Base-by-base conservation (phyloP, 768 basidiomycete genomes). In the Gelatoporia subvermispora region DNA sequence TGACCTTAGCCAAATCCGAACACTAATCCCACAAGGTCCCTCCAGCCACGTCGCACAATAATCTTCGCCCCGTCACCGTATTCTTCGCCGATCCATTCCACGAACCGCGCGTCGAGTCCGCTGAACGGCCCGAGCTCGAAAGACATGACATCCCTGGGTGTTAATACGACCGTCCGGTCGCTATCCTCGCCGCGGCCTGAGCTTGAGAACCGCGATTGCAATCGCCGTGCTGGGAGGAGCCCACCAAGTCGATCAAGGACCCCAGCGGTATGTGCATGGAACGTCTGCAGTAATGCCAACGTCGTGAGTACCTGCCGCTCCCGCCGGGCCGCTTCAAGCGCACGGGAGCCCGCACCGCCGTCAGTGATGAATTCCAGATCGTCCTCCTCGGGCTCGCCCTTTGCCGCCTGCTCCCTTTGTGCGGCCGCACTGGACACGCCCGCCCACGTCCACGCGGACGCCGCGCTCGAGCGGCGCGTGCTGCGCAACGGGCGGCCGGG, bases 71-170 rank as follows among this genome's bases (percentile, higher is more conserved):
- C 73, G 2, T 72, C 72, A 3, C 74, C 80, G 50, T 86, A 86
- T 64, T 87, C 84, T 43, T 74, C 73, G 1, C 73, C 78, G 16
- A 93, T 68, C 86, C 87, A 91, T 61, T 88, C 86, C 28, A 90
- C 67, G 60, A 90, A 91, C 37, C 70, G 72, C n/a, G 75, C 82
- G 52, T 92, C 89, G 41, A 82, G 60, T 4, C 71, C 67, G 58
- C 88, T 92, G 49, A 88, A 65, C 7, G 88, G 82, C 1, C 87
- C 84, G 0, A 92, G 74, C 60, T 86, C 86, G 41, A 92, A 82
- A 13, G 78, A 70, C 10, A 79, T 46, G 8, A 91, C 68, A 50
- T 88, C 85, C 55, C 74, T 79, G 10, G 86, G 78, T 2, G 76
- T 72, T 16, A 90, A 63, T 10, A 81, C 66, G 37, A 76, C 62